Evolutionary conservation across 1,284 basidiomycete species (phyloP), one percentile per base, ranked within the genome.

Genomic region (Moesziomyces sp.): DNA sequence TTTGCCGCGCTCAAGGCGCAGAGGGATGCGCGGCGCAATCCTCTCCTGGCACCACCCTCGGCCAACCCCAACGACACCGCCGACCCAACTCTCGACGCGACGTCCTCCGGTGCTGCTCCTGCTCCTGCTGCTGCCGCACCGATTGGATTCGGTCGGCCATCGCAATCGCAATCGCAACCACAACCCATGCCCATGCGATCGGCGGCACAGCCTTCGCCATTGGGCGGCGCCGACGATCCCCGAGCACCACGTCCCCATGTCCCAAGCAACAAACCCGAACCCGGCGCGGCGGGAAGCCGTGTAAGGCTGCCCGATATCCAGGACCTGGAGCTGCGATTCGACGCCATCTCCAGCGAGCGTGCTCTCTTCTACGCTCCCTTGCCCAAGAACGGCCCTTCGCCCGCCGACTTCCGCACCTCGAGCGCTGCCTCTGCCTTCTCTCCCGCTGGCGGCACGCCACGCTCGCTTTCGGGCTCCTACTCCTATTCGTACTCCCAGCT

Each of bases 1-100:
- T 72, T 72, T 30, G 63, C 69, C 8, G 62, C 69, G 38, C 69
- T 72, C 56, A 72, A 67, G 51, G 59, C 63, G 46, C 63, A 72
- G 30, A 58, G 69, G 35, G 59, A 72, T 28, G 63, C 69, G 14
- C 35, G 63, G n/a, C 59, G 63, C 38, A 58, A 58, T 38, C 69
- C 69, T 19, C 46, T 63, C 33, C 50, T 44, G 10, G 19, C 47
- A 53, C 16, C 14, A 19, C 28, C 30, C 26, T 16, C 52, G 14
- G 13, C 52, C 33, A 7, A 24, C 40, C n/a, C 46, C 11, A 7
- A 18, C 49, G 19, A 23, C 5, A 21, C 38, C 49, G 52, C 23
- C 23, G 40, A 50, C 30, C 46, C n/a, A 2, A 33, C 11, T 11
- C 30, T 33, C 30, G 30, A 33, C 30, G 10, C 49, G 10, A 40